Evolutionary conservation across 352 stramenopile species (phyloP).

Genomic region (Blastocystis sp.): DNA sequence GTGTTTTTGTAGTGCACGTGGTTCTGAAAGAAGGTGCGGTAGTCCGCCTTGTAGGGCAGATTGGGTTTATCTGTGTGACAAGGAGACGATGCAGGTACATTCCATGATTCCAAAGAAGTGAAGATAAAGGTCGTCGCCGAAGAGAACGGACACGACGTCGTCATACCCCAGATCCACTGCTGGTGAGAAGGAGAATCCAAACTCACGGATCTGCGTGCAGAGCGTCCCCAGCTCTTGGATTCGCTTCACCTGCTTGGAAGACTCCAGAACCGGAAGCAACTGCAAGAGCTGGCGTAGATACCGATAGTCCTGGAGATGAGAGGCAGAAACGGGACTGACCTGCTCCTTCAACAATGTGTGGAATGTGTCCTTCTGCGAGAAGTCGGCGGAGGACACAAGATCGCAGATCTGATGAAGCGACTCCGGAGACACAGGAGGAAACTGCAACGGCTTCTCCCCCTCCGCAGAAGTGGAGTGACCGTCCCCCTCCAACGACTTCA

Average conservation of each 20-base stretch:
- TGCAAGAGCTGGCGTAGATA: conserved; percentile 27
- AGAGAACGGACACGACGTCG: conserved; percentile 22
- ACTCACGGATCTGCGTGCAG: not conserved
- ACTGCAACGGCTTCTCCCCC: not conserved
- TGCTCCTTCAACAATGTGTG: not conserved
- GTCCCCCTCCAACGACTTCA: not conserved
- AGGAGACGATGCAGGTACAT: not conserved
- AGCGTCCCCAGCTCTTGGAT: not conserved
- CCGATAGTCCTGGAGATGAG: not conserved
- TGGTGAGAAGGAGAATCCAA: too few relatives aligned
- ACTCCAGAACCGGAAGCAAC: conserved; percentile 9
- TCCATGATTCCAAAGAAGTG: conserved; percentile 44
- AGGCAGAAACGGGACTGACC: not conserved
- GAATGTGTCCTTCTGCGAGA: conserved; percentile 32
- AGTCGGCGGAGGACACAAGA: not conserved
- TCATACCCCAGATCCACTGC: conserved; percentile 52
- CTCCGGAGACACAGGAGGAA: conserved; percentile 5
- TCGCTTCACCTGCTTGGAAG: not conserved
- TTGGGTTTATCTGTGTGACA: conserved; percentile 18
- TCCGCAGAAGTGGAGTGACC: not conserved
- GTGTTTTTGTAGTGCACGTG: conserved; percentile 33
- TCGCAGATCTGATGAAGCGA: not conserved
- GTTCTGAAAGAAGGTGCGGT: conserved; percentile 1
- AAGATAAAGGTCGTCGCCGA: not conserved
- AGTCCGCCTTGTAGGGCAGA: conserved; percentile 19